Evolutionary conservation across 805 yeast species (phyloP).

Genomic region (Candida chauliodis): DNA sequence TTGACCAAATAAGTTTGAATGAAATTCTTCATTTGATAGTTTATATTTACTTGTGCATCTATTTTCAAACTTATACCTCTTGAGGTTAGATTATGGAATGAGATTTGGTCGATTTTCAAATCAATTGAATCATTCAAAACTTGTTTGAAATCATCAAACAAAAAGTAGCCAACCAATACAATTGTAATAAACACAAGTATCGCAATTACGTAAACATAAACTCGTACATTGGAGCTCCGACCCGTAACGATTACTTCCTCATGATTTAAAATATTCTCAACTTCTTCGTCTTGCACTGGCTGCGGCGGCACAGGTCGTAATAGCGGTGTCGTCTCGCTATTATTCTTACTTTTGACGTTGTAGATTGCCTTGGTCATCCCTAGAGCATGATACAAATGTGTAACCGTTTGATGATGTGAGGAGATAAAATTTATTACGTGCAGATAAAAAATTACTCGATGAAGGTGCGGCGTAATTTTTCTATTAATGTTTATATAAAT

Average conservation of each 20-base stretch:
- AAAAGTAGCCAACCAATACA: neutral
- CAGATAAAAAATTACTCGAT: no score
- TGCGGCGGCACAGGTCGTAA: constrained; percentile 3
- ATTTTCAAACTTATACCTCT: constrained; percentile 28
- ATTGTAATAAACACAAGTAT: neutral
- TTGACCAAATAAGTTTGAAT: constrained; percentile 20
- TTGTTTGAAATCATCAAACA: neutral
- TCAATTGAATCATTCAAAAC: constrained; percentile 15
- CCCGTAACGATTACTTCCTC: neutral
- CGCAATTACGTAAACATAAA: no score
- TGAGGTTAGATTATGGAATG: constrained; percentile 20
- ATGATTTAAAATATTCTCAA: neutral
- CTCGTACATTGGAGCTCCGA: neutral
- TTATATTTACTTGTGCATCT: constrained; percentile 20
- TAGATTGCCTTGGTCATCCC: neutral
- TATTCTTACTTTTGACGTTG: neutral
- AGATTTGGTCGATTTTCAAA: constrained; percentile 20
- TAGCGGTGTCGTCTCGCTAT: neutral
- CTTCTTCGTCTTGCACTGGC: constrained; percentile 1
- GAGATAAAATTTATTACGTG: no score
- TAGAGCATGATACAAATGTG: neutral
- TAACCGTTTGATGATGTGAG: no score
- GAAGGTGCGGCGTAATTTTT: no score
- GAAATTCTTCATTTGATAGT: constrained; percentile 22
- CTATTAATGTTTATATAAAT: constrained; percentile 18